Base-by-base conservation (phyloP, 495 filamentous ascomycete genomes). In the Coniosporium apollinis region DNA sequence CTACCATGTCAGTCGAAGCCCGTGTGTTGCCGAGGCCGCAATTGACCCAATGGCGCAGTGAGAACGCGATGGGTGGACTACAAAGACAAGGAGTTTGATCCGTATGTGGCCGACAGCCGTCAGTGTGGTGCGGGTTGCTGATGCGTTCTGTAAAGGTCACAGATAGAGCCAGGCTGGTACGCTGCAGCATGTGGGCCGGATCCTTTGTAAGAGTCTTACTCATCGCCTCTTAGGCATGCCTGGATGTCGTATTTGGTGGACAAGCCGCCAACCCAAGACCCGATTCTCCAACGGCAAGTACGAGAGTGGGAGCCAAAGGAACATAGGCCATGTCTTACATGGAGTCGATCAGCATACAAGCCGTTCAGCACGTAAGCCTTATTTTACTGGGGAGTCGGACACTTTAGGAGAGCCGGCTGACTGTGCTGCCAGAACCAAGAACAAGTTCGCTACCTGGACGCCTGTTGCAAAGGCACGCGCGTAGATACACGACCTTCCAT, bases 41-140 rank as follows among this genome's bases (percentile, higher is more conserved):
- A 47, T 53, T 34, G 18, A 37, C 11, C 3, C 1, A 22, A n/a
- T 17, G 14, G 8, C 5, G 19, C 43, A 96, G 86, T 96, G 48
- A 77, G 91, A 38, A 96, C 89, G 48, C 74, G 91, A 69, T 96
- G 91, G 89, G 81, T 97, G 32, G 89, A 96, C 59, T 96, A 86
- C 67, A 84, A 80, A 62, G 67, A 78, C 49, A 62, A 77, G 42
- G 83, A 94, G 66, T 87, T 65, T 50, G 82, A 94, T 46, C 63
- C 89, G 67, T 86, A 67, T 41, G 70, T 47, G n/a, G 19, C 11
- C 16, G 13, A n/a, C n/a, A n/a, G 24, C n/a, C 8, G 7, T 11
- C 15, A 6, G 16, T 26, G 5, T 38, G 14, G 13, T 39, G 11
- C 34, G n/a, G n/a, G n/a, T n/a, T n/a, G n/a, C n/a, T n/a, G n/a